phyloP scores from a whole-genome alignment of 163 green algal genomes.

The Scenedesmus sp. region DNA sequence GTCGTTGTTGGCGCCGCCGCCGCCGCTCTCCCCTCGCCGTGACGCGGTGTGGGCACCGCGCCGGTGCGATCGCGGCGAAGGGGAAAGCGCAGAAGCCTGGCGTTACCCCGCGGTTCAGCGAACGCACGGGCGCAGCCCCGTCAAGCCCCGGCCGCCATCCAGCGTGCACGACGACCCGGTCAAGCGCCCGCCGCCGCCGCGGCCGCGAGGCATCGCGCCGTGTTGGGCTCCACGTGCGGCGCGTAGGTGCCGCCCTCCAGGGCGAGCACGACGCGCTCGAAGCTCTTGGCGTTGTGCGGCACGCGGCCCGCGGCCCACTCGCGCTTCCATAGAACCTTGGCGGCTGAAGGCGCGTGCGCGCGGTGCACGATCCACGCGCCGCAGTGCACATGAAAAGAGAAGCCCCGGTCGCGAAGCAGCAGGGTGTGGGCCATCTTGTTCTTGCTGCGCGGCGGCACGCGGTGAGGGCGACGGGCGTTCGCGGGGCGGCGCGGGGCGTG shows the following conservation, averaged over 20 bases:
- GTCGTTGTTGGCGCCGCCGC: too few relatives aligned
- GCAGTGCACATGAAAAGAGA: not conserved
- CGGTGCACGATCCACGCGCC: constrained; percentile 8
- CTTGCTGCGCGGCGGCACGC: not conserved
- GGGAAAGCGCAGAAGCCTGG: not conserved
- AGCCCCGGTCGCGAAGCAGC: constrained; percentile 4
- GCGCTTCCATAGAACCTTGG: not conserved
- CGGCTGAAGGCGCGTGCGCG: not conserved
- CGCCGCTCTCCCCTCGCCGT: too few relatives aligned
- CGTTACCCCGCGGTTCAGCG: too few relatives aligned
- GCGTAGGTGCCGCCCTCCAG: not conserved
- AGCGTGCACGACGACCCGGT: not conserved
- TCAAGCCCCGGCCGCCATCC: not conserved
- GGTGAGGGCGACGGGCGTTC: too few relatives aligned
- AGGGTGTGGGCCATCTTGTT: constrained; percentile 12
- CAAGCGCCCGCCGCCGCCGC: not conserved
- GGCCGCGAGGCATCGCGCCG: not conserved
- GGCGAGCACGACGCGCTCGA: not conserved
- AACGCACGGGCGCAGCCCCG: too few relatives aligned
- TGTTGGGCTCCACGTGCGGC: not conserved
- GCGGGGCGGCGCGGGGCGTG: too few relatives aligned
- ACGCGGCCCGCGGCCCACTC: not conserved
- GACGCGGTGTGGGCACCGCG: not conserved
- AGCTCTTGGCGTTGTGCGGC: constrained; percentile 5
- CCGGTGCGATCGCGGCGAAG: not conserved